Evolutionary conservation across 179 eudicot species (phyloP).

Genomic region (Camellia oleifera): DNA sequence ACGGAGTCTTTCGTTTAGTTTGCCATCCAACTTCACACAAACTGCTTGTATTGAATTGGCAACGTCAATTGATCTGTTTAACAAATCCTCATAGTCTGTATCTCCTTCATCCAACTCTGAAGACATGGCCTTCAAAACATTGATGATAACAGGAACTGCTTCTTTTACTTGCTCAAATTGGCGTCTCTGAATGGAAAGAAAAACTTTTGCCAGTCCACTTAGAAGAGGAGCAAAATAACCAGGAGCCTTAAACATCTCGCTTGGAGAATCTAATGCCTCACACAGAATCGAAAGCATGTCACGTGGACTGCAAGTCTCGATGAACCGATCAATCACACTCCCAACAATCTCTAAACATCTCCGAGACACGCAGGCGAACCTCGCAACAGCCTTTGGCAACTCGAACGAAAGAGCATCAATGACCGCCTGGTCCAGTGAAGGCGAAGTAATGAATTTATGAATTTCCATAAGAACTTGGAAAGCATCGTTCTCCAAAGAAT

Average conservation of each 20-base stretch:
- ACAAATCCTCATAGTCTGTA: constrained; percentile 43
- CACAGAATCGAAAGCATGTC: constrained; percentile 77
- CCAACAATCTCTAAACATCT: constrained; percentile 61
- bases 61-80: constrained; percentile 46
- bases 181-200: constrained; percentile 58
- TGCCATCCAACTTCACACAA: constrained; percentile 62
- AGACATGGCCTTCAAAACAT: constrained; percentile 50
- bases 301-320: constrained; percentile 61
- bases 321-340: constrained; percentile 43
- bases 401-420: constrained; percentile 76
- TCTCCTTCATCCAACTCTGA: constrained; percentile 49
- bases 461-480: constrained; percentile 36
- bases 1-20: constrained; percentile 43
- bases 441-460: constrained; percentile 38
- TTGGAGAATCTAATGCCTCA: constrained; percentile 75
- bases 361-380: constrained; percentile 59
- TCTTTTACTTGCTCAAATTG: constrained; percentile 75
- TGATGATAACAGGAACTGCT: constrained; percentile 66
- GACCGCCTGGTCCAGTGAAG: constrained; percentile 62
- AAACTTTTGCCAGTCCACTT: constrained; percentile 53
- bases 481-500: constrained; percentile 27
- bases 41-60: constrained; percentile 62
- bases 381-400: constrained; percentile 71
- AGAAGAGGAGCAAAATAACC: constrained; percentile 62
- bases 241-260: constrained; percentile 61